Conservation (phyloP, 768 basidiomycete species). For the Termitomyces sp. region DNA sequence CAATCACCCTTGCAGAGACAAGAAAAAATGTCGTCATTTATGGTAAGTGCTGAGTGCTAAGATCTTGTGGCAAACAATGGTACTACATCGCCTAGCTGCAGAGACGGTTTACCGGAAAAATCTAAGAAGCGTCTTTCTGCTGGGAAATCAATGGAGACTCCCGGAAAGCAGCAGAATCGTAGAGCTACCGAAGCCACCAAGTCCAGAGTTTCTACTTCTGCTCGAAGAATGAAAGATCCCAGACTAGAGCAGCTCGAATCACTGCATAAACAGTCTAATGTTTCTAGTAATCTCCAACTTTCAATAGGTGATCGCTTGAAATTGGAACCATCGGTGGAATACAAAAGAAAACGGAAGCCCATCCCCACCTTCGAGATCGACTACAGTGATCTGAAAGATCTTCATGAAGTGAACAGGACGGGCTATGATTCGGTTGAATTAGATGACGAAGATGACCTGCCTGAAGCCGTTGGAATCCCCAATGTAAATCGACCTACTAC, state of each 20-base stretch:
- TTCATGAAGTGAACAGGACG: conserved; percentile 7
- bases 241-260: conserved; percentile 34
- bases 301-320: conserved; percentile 39
- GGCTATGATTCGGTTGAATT: conserved; percentile 17
- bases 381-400: conserved; percentile 35
- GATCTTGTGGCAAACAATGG: not conserved
- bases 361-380: conserved; percentile 45
- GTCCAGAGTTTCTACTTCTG: conserved; percentile 15
- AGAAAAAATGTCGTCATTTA: conserved; percentile 65
- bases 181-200: conserved; percentile 10
- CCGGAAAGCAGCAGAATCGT: not conserved
- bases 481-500: conserved; percentile 1
- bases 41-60: conserved; percentile 41
- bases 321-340: conserved; percentile 22
- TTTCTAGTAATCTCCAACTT: conserved; percentile 30
- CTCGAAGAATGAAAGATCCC: conserved; percentile 15
- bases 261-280: conserved; percentile 36
- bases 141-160: conserved; percentile 6
- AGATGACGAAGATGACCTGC: conserved; percentile 42
- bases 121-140: conserved; percentile 20
- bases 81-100: conserved; percentile 43
- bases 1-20: conserved; percentile 78
- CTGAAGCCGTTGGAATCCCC: conserved; percentile 30
- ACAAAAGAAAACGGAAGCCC: conserved; percentile 24
- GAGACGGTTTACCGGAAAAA: conserved; percentile 59